Evolutionary conservation across 2,329 filamentous ascomycete genomes (phyloP).

Genomic region (Colletotrichum sp.): DNA sequence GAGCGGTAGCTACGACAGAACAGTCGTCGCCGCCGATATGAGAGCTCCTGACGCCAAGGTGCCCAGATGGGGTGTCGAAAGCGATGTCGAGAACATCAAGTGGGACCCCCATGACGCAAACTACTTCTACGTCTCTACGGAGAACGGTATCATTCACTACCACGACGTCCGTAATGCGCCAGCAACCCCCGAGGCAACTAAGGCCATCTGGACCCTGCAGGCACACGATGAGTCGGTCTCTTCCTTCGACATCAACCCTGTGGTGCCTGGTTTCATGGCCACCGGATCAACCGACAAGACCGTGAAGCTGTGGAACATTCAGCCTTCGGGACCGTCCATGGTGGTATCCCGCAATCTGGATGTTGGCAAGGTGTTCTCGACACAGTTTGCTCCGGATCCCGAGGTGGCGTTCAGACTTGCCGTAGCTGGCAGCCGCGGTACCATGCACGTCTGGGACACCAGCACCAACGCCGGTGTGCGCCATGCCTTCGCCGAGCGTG

Average conservation of each 20-base stretch:
- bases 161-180: constrained; percentile 85
- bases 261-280: constrained; percentile 90
- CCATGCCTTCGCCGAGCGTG: constrained; percentile 77
- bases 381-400: constrained; percentile 85
- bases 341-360: constrained; percentile 91
- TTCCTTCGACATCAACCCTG: constrained; percentile 88
- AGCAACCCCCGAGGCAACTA: constrained; percentile 73
- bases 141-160: constrained; percentile 89
- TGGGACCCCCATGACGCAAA: constrained; percentile 95
- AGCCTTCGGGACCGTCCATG: constrained; percentile 81
- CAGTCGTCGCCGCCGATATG: constrained; percentile 95
- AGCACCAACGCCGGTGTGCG: constrained; percentile 89
- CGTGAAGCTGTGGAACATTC: constrained; percentile 96
- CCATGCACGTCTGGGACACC: constrained; percentile 95
- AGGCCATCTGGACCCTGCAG: constrained; percentile 92
- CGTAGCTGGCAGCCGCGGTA: constrained; percentile 92
- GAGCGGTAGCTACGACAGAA: constrained; percentile 94
- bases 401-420: constrained; percentile 92
- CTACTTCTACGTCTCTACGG: constrained; percentile 94
- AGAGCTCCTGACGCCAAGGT: constrained; percentile 83
- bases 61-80: constrained; percentile 91
- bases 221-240: constrained; percentile 93
- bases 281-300: constrained; percentile 94
- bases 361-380: constrained; percentile 93
- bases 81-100: constrained; percentile 88